Conservation (phyloP, 164 flowering plant genomes). For the Dillenia suffruticosa region DNA sequence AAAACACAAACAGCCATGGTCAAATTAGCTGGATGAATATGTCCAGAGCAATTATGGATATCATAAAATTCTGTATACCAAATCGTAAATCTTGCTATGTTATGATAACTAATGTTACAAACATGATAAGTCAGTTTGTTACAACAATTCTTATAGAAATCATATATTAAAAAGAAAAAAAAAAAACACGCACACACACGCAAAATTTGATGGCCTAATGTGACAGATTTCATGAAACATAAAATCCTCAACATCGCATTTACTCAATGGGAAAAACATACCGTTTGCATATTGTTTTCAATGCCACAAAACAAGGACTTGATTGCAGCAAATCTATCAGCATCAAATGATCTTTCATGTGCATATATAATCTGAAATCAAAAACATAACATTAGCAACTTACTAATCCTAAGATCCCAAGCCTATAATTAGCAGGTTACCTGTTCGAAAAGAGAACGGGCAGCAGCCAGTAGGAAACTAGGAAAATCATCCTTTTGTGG, state of each 20-base stretch:
- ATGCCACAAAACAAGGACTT: constrained; percentile 31
- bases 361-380: constrained; percentile 63
- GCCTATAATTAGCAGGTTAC: constrained; percentile 22
- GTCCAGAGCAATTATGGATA: too few relatives aligned
- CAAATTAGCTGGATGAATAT: too few relatives aligned
- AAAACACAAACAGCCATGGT: neutral
- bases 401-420: neutral
- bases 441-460: constrained; percentile 63
- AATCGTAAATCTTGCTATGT: too few relatives aligned
- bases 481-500: constrained; percentile 15
- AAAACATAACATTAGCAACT: constrained; percentile 5
- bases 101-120: too few relatives aligned
- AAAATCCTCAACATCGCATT: too few relatives aligned
- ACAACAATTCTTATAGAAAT: too few relatives aligned
- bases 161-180: neutral
- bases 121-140: too few relatives aligned
- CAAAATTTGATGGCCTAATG: too few relatives aligned
- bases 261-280: constrained; percentile 12
- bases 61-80: too few relatives aligned
- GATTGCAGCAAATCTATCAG: constrained; percentile 39
- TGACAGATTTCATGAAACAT: too few relatives aligned
- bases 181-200: too few relatives aligned
- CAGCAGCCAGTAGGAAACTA: constrained; percentile 40
- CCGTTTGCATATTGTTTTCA: constrained; percentile 22
- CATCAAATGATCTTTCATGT: constrained; percentile 63